Conservation (phyloP, 768 basidiomycete species). For the Coprinellus micaceus region DNA sequence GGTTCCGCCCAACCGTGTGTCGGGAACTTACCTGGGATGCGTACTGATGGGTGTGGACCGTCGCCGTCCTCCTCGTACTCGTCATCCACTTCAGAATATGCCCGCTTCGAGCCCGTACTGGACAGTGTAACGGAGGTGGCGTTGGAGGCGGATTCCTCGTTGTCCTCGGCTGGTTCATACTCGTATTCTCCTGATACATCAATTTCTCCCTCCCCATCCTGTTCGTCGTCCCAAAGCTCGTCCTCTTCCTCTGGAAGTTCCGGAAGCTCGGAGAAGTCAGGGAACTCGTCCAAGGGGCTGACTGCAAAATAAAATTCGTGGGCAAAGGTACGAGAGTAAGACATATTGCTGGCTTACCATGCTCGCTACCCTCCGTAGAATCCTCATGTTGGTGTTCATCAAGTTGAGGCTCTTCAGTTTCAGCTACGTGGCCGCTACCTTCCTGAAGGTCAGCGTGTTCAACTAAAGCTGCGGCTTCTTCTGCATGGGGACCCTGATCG, state of each 20-base stretch:
- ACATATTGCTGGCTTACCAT: no score
- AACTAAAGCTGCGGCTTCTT: no score
- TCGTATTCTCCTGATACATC: conserved; percentile 13
- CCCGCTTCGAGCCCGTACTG: conserved; percentile 58
- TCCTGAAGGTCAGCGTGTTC: conserved; percentile 1
- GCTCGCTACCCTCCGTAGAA: no score
- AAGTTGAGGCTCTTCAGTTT: no score
- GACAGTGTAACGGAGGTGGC: conserved; percentile 55
- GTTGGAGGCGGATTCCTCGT: conserved; percentile 45
- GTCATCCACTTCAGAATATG: conserved; percentile 41
- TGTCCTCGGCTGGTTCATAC: conserved; percentile 25
- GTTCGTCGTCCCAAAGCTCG: conserved; percentile 42
- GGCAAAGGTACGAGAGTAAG: no score
- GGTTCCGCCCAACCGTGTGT: no score
- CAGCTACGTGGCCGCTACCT: no score
- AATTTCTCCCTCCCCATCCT: conserved; percentile 18
- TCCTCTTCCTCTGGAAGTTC: conserved; percentile 40
- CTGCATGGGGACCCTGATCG: no score
- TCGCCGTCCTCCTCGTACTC: conserved; percentile 30
- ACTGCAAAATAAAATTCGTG: no score
- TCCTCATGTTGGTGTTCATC: background rate
- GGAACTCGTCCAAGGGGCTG: conserved; percentile 11
- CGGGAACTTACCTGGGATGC: conserved; percentile 41
- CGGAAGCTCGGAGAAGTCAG: conserved; percentile 9
- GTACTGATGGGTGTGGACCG: conserved; percentile 17